Conservation (phyloP, 768 basidiomycete species). For the Leccinellum albellum region DNA sequence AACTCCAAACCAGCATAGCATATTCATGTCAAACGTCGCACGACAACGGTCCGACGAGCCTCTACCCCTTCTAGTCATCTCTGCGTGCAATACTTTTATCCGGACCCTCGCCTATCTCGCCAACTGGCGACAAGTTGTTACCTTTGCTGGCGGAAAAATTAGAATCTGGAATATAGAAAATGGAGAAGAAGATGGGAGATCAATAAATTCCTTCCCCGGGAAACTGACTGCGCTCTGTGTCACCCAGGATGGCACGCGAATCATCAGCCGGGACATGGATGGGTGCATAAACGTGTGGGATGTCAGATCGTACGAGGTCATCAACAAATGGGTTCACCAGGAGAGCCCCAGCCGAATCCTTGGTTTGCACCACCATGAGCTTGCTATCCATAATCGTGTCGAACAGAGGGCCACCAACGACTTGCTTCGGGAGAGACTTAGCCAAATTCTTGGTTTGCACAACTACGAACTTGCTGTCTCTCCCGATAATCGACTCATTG, state of each 20-base stretch:
- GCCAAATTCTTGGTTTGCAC: fast-evolving
- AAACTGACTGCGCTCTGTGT: neutral
- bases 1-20: no score
- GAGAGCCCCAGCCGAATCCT: no score
- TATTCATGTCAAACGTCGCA: neutral
- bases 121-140: neutral
- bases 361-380: fast-evolving
- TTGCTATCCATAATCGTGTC: neutral
- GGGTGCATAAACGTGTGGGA: conserved; percentile 2
- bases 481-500: neutral
- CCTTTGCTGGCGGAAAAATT: neutral
- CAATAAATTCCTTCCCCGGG: neutral
- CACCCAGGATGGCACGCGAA: neutral
- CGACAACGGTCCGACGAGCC: neutral
- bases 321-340: neutral
- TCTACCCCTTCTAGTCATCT: neutral
- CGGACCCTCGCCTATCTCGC: conserved; percentile 3
- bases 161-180: neutral
- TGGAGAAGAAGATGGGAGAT: neutral
- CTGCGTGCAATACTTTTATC: neutral
- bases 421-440: neutral
- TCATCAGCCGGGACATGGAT: neutral
- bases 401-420: neutral
- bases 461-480: neutral
- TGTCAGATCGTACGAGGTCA: neutral